Conservation (phyloP, 805 yeast species). For the Candida andamanensis region DNA sequence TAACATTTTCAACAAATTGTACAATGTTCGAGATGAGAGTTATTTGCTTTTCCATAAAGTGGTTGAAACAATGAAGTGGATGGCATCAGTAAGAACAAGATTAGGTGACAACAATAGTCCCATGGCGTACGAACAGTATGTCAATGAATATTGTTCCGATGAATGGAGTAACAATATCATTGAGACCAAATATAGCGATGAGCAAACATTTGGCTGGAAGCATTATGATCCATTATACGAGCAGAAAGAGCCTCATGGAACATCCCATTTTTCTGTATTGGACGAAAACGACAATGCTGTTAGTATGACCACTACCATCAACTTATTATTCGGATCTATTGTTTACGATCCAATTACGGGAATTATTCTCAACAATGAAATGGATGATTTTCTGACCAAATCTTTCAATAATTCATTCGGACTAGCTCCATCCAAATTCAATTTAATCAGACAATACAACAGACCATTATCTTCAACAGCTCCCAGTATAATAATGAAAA, state of each 20-base stretch:
- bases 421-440: conserved; percentile 74
- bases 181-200: conserved; percentile 45
- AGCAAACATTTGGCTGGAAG: conserved; percentile 58
- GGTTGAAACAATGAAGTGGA: conserved; percentile 90
- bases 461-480: conserved; percentile 83
- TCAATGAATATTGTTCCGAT: conserved; percentile 40
- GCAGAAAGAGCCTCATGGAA: conserved; percentile 79
- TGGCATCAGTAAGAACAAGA: conserved; percentile 79
- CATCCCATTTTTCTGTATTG: conserved; percentile 79
- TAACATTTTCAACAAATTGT: conserved; percentile 48
- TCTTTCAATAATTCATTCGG: conserved; percentile 68
- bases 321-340: conserved; percentile 74
- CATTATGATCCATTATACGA: conserved; percentile 79
- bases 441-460: conserved; percentile 67
- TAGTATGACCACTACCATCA: conserved; percentile 83
- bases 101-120: conserved; percentile 56
- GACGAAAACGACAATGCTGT: conserved; percentile 77
- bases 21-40: conserved; percentile 14
- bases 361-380: conserved; percentile 76
- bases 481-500: conserved; percentile 60
- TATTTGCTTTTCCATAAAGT: conserved; percentile 55
- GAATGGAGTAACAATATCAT: conserved; percentile 56
- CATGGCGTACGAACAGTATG: conserved; percentile 12
- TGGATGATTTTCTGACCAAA: conserved; percentile 91
- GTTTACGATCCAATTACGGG: conserved; percentile 83